Percentiles rank a stretch among this genome's conserved stretches.
These are phyloP conservation scores for Aureobasidium melanogenum DNA, from an alignment of 2,329 filamentous ascomycete species.

Conservation along the genomic window DNA sequence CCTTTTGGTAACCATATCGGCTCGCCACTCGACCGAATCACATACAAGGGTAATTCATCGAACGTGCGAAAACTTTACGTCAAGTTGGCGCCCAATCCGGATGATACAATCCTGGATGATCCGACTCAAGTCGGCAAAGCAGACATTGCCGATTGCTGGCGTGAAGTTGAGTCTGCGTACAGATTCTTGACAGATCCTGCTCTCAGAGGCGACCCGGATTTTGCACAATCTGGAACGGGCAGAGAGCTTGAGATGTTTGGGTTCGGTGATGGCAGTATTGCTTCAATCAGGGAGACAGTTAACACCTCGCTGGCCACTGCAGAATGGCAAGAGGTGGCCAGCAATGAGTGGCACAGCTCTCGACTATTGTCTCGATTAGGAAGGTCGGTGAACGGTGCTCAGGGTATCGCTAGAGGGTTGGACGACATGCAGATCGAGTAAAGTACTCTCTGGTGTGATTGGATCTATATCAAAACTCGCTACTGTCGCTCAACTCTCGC, in stretches of 20 bases:
- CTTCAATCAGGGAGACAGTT: neutral
- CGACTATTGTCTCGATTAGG: neutral
- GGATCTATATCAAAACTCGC: neutral
- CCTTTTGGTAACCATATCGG: slow-evolving; percentile 54
- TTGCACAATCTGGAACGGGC: neutral
- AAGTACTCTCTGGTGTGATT: neutral
- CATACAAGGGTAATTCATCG: neutral
- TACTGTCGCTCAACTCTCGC: neutral
- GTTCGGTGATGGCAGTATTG: neutral
- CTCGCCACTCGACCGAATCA: slow-evolving; percentile 16
- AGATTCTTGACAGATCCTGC: neutral
- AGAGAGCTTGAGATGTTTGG: slow-evolving; percentile 1
- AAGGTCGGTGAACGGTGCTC: neutral
- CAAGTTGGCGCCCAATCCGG: slow-evolving; percentile 33
- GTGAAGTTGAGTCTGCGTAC: slow-evolving; percentile 20
- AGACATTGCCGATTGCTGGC: slow-evolving; percentile 32
- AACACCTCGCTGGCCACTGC: neutral
- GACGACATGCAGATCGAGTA: neutral
- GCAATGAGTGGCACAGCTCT: neutral
- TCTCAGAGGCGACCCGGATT: neutral
- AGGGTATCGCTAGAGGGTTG: neutral
- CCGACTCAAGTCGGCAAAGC: slow-evolving; percentile 32
- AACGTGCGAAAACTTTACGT: slow-evolving; percentile 23
- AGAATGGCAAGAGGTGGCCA: neutral
- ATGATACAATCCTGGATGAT: slow-evolving; percentile 31